A percentile compares a stretch with the other conserved stretches of the same genome.
phyloP scores from a whole-genome alignment of 2,329 filamentous ascomycete species.

The Pestalotiopsis sp. region DNA sequence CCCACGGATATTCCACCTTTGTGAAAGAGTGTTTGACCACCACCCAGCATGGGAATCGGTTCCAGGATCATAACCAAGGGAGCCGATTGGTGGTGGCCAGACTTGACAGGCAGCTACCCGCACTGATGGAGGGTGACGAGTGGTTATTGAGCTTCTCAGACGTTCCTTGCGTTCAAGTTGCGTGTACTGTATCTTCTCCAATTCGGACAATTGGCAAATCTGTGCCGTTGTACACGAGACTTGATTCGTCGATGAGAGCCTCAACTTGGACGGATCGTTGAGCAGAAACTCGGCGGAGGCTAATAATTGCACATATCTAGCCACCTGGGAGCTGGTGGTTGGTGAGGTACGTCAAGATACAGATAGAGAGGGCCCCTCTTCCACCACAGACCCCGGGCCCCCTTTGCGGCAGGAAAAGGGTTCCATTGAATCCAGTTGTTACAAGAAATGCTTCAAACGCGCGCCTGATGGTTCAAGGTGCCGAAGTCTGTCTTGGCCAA shows the following conservation, averaged over 20 bases:
- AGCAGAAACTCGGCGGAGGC: neutral
- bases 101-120: neutral
- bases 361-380: neutral
- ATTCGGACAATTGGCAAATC: neutral
- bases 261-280: slow-evolving; percentile 1
- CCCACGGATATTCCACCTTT: neutral
- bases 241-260: neutral
- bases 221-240: neutral
- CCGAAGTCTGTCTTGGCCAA: neutral
- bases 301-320: neutral
- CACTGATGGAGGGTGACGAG: neutral
- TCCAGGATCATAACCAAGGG: neutral
- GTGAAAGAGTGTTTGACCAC: neutral
- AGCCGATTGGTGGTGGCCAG: neutral
- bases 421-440: slow-evolving; percentile 18
- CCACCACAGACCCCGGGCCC: slow-evolving; percentile 7
- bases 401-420: slow-evolving; percentile 15
- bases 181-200: neutral
- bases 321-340: neutral
- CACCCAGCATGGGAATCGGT: neutral
- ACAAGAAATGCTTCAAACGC: slow-evolving; percentile 22
- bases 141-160: neutral
- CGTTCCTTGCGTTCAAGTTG: neutral
- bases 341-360: neutral
- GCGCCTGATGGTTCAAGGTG: slow-evolving; percentile 8